phyloP scores from a whole-genome alignment of 768 basidiomycete species.

The Lentinula sp. region DNA sequence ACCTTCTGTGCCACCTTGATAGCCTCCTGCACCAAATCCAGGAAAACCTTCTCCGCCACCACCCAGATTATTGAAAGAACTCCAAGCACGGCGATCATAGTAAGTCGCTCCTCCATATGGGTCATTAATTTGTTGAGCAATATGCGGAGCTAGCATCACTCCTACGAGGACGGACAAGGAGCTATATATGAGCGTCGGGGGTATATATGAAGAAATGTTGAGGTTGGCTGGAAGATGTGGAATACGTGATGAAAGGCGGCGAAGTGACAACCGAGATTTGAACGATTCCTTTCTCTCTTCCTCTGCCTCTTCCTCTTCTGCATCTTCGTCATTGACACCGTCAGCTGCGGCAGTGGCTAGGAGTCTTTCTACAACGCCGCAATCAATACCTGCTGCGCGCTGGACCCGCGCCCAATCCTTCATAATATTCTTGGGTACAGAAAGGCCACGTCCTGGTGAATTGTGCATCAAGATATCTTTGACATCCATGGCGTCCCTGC shows the following conservation, averaged over 20 bases:
- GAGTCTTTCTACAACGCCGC: constrained; percentile 49
- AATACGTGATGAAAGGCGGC: constrained; percentile 10
- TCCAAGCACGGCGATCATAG: constrained; percentile 77
- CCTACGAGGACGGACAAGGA: constrained; percentile 59
- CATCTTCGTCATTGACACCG: constrained; percentile 26
- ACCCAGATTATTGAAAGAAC: constrained; percentile 66
- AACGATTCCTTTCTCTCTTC: background rate
- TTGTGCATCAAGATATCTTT: background rate
- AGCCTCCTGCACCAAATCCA: constrained; percentile 4
- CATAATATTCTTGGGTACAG: background rate
- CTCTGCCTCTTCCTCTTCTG: background rate
- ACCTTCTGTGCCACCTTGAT: constrained; percentile 23
- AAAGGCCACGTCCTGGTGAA: background rate
- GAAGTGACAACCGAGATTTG: constrained; percentile 16
- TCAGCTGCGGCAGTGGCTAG: background rate
- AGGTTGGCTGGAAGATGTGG: constrained; percentile 18
- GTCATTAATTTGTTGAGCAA: constrained; percentile 47
- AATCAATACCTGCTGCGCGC: constrained; percentile 33
- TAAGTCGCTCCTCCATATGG: constrained; percentile 61
- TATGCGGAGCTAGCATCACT: constrained; percentile 54
- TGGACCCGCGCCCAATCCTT: constrained; percentile 1
- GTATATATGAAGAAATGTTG: constrained; percentile 15
- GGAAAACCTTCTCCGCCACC: constrained; percentile 61
- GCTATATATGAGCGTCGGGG: constrained; percentile 51
- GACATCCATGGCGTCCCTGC: background rate